Percentiles rank a stretch among this genome's conserved stretches.
phyloP scores from a whole-genome alignment of 2,329 filamentous ascomycete species.

The Dendryphion nanum region DNA sequence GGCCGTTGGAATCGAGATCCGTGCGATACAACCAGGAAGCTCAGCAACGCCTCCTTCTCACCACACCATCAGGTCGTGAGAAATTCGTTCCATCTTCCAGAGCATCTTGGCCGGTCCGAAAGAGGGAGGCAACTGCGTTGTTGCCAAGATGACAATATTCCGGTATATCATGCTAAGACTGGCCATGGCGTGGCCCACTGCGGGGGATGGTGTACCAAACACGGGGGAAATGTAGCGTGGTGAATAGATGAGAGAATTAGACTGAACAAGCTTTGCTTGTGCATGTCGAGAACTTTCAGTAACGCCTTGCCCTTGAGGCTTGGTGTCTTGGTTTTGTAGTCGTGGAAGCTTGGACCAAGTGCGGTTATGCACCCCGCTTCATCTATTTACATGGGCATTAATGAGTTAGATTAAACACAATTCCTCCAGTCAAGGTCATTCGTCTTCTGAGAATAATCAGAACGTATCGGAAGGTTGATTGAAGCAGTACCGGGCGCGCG shows the following conservation, averaged over 20 bases:
- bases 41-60: slow-evolving; percentile 4
- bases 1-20: slow-evolving; percentile 14
- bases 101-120: slow-evolving; percentile 7
- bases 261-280: slow-evolving; percentile 12
- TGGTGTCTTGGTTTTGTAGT: slow-evolving; percentile 7
- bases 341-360: slow-evolving; percentile 7
- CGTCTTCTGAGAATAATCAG: not conserved
- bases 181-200: slow-evolving; percentile 6
- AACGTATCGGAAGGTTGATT: not conserved
- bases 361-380: slow-evolving; percentile 11
- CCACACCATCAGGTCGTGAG: slow-evolving; percentile 9
- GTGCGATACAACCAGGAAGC: slow-evolving; percentile 10
- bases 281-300: slow-evolving; percentile 15
- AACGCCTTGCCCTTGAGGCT: slow-evolving; percentile 12
- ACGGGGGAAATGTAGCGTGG: slow-evolving; percentile 9
- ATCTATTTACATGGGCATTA: slow-evolving; percentile 7
- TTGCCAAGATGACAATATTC: slow-evolving; percentile 19
- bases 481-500: slow-evolving; percentile 1
- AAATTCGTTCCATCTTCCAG: slow-evolving; percentile 4
- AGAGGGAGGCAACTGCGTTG: slow-evolving; percentile 2
- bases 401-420: slow-evolving; percentile 5
- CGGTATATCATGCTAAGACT: slow-evolving; percentile 17
- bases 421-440: not conserved
- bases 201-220: slow-evolving; percentile 14
- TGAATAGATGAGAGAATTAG: slow-evolving; percentile 6